These are phyloP conservation scores for Alternaria hordeiaustralica DNA, from an alignment of 2,329 filamentous ascomycete genomes.

Conservation along the genomic window DNA sequence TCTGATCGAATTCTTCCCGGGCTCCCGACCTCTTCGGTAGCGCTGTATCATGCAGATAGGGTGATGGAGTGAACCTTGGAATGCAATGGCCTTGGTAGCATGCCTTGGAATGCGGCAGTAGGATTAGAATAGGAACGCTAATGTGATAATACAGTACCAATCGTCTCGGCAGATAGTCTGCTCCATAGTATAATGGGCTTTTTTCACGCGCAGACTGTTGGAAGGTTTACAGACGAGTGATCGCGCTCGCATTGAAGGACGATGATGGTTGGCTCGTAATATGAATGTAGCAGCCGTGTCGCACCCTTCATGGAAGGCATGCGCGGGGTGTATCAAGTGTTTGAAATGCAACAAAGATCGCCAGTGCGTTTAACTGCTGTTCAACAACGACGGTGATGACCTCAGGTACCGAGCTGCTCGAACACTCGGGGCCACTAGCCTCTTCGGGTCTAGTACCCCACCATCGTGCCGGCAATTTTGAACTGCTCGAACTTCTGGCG, in stretches of 20 bases:
- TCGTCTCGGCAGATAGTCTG: not conserved
- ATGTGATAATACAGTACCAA: not conserved
- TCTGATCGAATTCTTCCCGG: not conserved
- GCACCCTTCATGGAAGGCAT: not conserved
- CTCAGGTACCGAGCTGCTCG: not conserved
- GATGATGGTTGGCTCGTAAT: not conserved
- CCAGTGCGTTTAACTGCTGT: not conserved
- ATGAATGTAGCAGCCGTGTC: not conserved
- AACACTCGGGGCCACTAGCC: constrained; percentile 8
- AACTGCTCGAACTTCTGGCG: constrained; percentile 1
- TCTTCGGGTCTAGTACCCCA: constrained; percentile 4
- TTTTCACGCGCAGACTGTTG: not conserved
- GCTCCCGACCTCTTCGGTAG: not conserved
- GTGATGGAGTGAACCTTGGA: not conserved
- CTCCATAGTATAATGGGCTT: not conserved
- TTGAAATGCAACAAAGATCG: not conserved
- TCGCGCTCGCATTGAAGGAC: not conserved
- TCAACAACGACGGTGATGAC: not conserved
- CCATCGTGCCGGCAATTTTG: constrained; percentile 13
- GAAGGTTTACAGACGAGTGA: not conserved
- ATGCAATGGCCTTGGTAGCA: not conserved
- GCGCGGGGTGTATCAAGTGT: not conserved
- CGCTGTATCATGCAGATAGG: not conserved
- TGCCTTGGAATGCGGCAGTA: not conserved
- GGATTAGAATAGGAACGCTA: not conserved